Evolutionary conservation across 352 stramenopile genomes (phyloP).

Genomic region (Plasmopara viticola): DNA sequence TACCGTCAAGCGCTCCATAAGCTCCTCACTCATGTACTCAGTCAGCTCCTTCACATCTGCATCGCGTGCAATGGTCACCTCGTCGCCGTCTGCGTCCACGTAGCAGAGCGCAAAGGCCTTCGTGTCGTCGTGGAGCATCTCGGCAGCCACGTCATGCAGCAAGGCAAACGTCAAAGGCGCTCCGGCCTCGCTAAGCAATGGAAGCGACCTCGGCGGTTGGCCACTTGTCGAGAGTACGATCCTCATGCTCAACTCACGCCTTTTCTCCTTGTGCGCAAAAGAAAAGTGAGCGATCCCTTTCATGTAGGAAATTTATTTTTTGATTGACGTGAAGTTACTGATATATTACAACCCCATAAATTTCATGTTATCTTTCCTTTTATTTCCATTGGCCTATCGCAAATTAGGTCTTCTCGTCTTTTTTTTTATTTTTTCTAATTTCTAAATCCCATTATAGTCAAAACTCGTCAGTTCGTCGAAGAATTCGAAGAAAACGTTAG

Average conservation of each 20-base stretch:
- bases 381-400: too few species aligned
- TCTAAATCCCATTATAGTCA: background rate
- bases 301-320: background rate
- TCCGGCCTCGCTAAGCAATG: conserved; percentile 18
- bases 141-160: conserved; percentile 19
- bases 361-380: background rate
- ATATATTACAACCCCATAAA: background rate
- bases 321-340: background rate
- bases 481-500: background rate
- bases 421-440: background rate
- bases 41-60: conserved; percentile 44
- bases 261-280: background rate
- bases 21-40: conserved; percentile 48
- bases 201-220: conserved; percentile 3
- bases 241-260: background rate
- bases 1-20: conserved; percentile 30
- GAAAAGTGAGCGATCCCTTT: background rate
- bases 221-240: conserved; percentile 18
- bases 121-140: conserved; percentile 17
- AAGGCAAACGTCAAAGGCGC: conserved; percentile 19
- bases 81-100: conserved; percentile 50
- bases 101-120: conserved; percentile 35
- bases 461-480: background rate
- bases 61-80: conserved; percentile 48
- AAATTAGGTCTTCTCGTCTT: background rate